These are phyloP conservation scores for Thalassia testudinum DNA, from an alignment of 116 monocot genomes.

Conservation along the genomic window DNA sequence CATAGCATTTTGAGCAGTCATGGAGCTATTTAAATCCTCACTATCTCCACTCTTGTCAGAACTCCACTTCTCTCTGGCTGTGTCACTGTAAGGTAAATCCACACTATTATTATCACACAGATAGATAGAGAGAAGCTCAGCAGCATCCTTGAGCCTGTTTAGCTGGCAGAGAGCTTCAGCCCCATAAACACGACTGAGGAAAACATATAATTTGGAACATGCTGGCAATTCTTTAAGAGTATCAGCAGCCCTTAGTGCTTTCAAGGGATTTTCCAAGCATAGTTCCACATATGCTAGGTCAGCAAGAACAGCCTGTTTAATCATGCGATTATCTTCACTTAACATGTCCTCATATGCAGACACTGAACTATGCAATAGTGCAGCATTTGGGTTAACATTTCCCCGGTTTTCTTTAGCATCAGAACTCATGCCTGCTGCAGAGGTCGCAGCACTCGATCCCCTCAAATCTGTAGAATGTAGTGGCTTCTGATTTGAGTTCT, in stretches of 20 bases:
- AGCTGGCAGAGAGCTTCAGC: constrained; percentile 81
- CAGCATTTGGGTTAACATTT: constrained; percentile 1
- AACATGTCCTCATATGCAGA: constrained; percentile 36
- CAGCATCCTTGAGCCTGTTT: constrained; percentile 61
- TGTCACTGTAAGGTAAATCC: constrained; percentile 49
- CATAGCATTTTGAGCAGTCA: not conserved
- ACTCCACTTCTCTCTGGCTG: constrained; percentile 31
- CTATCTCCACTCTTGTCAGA: constrained; percentile 21
- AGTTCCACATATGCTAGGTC: constrained; percentile 70
- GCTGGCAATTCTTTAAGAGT: constrained; percentile 32
- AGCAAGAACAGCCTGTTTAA: constrained; percentile 58
- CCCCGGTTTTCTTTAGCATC: constrained; percentile 30
- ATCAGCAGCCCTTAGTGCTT: constrained; percentile 34
- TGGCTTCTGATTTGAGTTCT: constrained; percentile 6
- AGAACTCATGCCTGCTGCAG: not conserved
- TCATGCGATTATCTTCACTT: constrained; percentile 41
- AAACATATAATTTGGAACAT: constrained; percentile 56
- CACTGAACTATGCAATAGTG: constrained; percentile 12
- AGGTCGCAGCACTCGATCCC: constrained; percentile 14
- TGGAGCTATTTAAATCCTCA: constrained; percentile 19
- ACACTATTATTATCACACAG: constrained; percentile 22
- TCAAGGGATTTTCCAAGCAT: constrained; percentile 45
- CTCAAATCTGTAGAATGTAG: constrained; percentile 14
- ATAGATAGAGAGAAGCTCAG: constrained; percentile 40
- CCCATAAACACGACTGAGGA: constrained; percentile 59